Base-by-base conservation (phyloP, 1,284 basidiomycete species). In the Ganoderma meredithae region DNA sequence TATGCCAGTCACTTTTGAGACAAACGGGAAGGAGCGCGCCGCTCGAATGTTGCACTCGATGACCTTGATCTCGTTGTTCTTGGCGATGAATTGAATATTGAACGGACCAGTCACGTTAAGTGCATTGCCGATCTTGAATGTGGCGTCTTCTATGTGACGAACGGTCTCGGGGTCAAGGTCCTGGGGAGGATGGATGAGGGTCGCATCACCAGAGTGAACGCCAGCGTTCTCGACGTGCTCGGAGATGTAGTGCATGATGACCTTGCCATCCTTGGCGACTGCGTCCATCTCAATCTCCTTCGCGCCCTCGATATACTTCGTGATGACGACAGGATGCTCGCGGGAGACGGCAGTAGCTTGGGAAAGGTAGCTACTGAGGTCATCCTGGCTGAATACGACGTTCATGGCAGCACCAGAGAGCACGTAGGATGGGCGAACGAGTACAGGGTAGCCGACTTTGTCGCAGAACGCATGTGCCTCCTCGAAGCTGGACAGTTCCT, bases 281-380 rank as follows among this genome's bases (percentile, higher is more conserved):
- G 98, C 97, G 78, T 99, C 97, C 96, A 99, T 98, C 85, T 99
- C 98, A 75, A 99, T 99, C 83, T 99, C 98, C 86, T 99, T 99
- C 58, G 97, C 97, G 78, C 97, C 95, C 81, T 99, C 97, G 78
- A 99, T 98, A 83, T 98, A 99, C 82, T 99, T 99, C 72, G 95
- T 95, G 81, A 99, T 99, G 74, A 99, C 98, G 71, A 99, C 97
- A 1, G 98, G 97, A 79, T 99, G 94, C 64, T 99, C 97, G 67
- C 96, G 91, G 65, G 98, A 99, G 68, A 99, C 96, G 64, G 95
- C 96, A 15, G 97, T 92, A n/a, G 97, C 97, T 82, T 96, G 96
- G 10, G 93, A 94, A 71, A 99, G 86, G 81, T 99, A 99, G 80
- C 90, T 95, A 65, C 89, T 89, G 43, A 99, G 85, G 79, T 99